These are phyloP conservation scores for Lyophyllum atratum DNA, from an alignment of 768 basidiomycete genomes.

Conservation along the genomic window DNA sequence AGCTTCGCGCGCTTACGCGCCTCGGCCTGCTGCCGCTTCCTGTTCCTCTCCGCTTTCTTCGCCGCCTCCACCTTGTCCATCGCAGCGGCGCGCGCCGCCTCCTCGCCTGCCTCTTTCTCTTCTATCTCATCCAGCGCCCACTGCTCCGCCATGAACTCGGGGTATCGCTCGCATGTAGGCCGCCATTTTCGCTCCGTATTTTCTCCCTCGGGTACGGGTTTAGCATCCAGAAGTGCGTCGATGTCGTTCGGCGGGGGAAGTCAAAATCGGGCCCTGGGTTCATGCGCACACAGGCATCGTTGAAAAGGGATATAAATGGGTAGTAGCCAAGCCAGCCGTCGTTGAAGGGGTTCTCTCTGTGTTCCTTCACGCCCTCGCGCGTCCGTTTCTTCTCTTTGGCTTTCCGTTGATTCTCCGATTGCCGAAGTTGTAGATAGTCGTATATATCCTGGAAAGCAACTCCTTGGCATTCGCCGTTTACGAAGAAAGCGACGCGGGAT, in stretches of 20 bases:
- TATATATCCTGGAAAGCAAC: conserved; percentile 86
- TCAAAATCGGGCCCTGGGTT: conserved; percentile 91
- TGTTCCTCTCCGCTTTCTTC: conserved; percentile 48
- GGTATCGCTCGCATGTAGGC: conserved; percentile 82
- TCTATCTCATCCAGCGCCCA: conserved; percentile 75
- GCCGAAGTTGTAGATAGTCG: conserved; percentile 84
- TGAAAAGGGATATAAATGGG: conserved; percentile 92
- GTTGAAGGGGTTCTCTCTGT: conserved; percentile 84
- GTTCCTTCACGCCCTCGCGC: conserved; percentile 71
- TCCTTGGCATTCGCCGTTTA: conserved; percentile 86
- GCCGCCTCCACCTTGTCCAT: conserved; percentile 47
- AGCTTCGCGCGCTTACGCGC: conserved; percentile 53
- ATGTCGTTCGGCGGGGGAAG: conserved; percentile 77
- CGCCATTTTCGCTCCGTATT: conserved; percentile 59
- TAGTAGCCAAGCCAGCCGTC: conserved; percentile 97
- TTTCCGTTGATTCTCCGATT: conserved; percentile 60
- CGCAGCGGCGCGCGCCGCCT: conserved; percentile 39
- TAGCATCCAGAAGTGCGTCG: conserved; percentile 56
- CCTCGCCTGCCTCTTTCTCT: conserved; percentile 63
- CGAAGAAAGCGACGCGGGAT: conserved; percentile 85
- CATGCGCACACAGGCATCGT: conserved; percentile 78
- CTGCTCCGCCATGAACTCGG: conserved; percentile 84
- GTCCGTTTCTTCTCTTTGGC: conserved; percentile 63
- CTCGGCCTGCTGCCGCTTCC: conserved; percentile 53
- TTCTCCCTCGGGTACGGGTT: conserved; percentile 21